A percentile compares a stretch with the other conserved stretches of the same genome.
phyloP scores from a whole-genome alignment of 192 early-diverging fungal genomes.

The Geosiphon pyriformis region DNA sequence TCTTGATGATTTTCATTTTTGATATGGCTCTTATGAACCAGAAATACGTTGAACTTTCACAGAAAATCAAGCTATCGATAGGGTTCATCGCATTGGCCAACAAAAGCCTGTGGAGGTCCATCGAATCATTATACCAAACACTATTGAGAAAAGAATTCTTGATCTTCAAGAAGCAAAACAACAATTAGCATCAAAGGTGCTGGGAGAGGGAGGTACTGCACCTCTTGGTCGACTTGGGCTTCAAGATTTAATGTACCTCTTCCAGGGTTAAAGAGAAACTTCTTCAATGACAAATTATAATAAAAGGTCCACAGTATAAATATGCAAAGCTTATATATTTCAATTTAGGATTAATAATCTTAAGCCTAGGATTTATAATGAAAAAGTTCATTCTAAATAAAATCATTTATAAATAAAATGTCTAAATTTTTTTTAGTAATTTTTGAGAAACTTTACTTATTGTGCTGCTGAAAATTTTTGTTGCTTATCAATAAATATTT shows the following conservation, averaged over 20 bases:
- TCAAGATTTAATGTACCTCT: not conserved
- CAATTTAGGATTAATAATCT: no score
- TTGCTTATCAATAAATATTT: no score
- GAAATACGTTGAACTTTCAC: no score
- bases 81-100: conserved; percentile 73
- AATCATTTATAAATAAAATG: no score
- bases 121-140: conserved; percentile 54
- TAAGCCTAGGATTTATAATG: no score
- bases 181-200: not conserved
- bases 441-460: no score
- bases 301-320: not conserved
- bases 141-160: conserved; percentile 69
- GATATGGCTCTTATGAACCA: no score
- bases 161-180: conserved; percentile 41
- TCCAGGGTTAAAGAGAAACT: not conserved
- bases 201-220: not conserved
- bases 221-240: not conserved
- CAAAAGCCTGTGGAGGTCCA: conserved; percentile 54
- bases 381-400: no score
- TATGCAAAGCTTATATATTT: no score
- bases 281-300: not conserved
- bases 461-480: no score
- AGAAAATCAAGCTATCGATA: conserved; percentile 56
- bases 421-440: no score
- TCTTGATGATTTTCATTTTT: not conserved